Evolutionary conservation across 1,284 basidiomycete species (phyloP).

Genomic region (Fomitopsis pinicola): DNA sequence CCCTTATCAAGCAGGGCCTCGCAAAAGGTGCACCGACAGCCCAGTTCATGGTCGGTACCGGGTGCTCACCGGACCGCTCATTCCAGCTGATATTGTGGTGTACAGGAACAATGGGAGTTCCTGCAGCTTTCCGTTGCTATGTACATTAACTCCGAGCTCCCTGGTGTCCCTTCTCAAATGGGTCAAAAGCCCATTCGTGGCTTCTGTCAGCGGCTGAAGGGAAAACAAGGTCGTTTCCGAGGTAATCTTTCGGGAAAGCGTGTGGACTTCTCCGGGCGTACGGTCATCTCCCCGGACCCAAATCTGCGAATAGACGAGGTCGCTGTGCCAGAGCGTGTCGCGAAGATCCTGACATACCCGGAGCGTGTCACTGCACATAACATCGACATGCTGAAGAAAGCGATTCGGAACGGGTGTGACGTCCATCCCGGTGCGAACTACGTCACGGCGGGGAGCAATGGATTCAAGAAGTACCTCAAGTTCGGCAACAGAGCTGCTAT

Average conservation of each 20-base stretch:
- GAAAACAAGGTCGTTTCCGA: constrained; percentile 98
- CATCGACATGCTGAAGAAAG: constrained; percentile 73
- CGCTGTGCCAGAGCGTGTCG: constrained; percentile 94
- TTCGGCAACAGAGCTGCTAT: constrained; percentile 75
- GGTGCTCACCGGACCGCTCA: constrained; percentile 1
- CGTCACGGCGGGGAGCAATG: constrained; percentile 73
- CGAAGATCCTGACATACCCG: constrained; percentile 95
- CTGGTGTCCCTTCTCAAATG: constrained; percentile 83
- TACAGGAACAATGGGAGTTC: constrained; percentile 97
- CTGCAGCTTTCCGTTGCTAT: constrained; percentile 93
- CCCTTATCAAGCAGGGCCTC: constrained; percentile 88
- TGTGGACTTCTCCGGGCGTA: constrained; percentile 98
- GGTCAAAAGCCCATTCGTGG: constrained; percentile 93
- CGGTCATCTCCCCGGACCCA: constrained; percentile 98
- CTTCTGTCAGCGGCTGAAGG: constrained; percentile 97
- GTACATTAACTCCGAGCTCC: constrained; percentile 98
- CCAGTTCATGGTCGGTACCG: constrained; percentile 74
- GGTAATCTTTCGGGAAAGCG: constrained; percentile 99
- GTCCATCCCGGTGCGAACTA: constrained; percentile 97
- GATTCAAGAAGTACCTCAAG: constrained; percentile 84
- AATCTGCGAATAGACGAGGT: constrained; percentile 98
- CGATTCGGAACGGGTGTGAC: constrained; percentile 88
- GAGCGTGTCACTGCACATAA: constrained; percentile 95
- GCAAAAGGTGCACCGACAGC: constrained; percentile 85
- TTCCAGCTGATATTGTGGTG: constrained; percentile 8